phyloP scores from a whole-genome alignment of 108 stramenopile species.

The Nannochloropsis gaditana region DNA sequence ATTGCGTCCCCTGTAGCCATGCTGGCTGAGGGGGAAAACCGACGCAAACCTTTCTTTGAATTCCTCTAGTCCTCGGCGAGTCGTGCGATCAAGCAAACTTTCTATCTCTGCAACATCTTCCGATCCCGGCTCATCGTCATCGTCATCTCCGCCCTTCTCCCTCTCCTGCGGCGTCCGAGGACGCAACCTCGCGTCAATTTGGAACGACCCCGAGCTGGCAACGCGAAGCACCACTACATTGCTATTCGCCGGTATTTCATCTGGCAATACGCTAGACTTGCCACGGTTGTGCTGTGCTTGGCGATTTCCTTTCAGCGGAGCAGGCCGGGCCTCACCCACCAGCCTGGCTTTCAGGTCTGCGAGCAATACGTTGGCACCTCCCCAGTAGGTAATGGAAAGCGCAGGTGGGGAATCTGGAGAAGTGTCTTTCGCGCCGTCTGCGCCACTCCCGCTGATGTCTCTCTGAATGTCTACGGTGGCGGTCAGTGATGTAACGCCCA shows the following conservation, averaged over 20 bases:
- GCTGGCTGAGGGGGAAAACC: constrained; percentile 22
- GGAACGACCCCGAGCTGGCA: neutral
- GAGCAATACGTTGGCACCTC: neutral
- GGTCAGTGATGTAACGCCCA: neutral
- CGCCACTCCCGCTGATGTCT: neutral
- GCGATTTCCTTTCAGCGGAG: constrained; percentile 7
- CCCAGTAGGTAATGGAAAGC: neutral
- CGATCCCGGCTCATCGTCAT: neutral
- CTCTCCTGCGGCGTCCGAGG: neutral
- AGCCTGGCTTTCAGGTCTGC: neutral
- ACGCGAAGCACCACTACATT: constrained; percentile 20
- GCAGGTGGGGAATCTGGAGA: neutral
- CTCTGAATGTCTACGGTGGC: neutral
- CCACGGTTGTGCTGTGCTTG: neutral
- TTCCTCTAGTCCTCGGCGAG: neutral
- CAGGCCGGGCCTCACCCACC: neutral
- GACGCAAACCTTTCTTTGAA: constrained; percentile 25
- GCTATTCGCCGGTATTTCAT: neutral
- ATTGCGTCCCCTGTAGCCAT: constrained; percentile 20
- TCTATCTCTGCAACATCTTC: neutral
- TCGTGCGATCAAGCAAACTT: neutral
- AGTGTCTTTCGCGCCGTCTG: neutral
- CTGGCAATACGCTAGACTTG: neutral
- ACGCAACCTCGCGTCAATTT: neutral
- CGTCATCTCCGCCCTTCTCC: neutral